phyloP scores from a whole-genome alignment of 192 early-diverging fungal genomes.

The Coemansia sp. region DNA sequence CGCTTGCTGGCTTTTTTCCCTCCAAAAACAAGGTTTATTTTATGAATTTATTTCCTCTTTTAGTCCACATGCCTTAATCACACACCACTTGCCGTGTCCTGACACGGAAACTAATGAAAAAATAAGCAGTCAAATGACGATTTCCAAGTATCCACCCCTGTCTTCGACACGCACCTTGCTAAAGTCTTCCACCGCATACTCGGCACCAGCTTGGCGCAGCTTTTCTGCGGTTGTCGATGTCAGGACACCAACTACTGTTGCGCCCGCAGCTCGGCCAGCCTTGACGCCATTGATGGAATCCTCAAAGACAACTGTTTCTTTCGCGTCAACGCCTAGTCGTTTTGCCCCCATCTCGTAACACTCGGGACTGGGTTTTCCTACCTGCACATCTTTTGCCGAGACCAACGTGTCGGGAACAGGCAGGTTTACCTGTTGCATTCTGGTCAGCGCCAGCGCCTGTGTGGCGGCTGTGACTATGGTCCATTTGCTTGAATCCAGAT shows the following conservation, averaged over 20 bases:
- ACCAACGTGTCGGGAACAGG: conserved; percentile 23
- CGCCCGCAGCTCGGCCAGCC: conserved; percentile 29
- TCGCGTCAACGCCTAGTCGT: conserved; percentile 11
- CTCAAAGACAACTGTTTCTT: conserved; percentile 35
- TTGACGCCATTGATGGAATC: conserved; percentile 37
- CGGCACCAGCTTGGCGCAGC: conserved; percentile 23
- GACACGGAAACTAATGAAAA: not conserved
- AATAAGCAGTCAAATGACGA: not conserved
- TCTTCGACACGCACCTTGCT: not conserved
- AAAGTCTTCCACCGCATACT: conserved; percentile 31
- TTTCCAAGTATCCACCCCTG: conserved; percentile 11
- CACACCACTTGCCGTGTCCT: too few relatives aligned
- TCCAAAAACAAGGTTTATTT: too few relatives aligned
- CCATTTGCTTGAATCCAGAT: conserved; percentile 20
- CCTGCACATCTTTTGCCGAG: conserved; percentile 15
- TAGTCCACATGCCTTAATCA: too few relatives aligned
- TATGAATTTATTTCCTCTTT: too few relatives aligned
- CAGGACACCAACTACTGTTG: conserved; percentile 30
- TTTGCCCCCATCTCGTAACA: conserved; percentile 25
- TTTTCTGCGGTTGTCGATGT: conserved; percentile 21
- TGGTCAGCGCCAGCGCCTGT: conserved; percentile 15
- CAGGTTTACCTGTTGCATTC: conserved; percentile 24
- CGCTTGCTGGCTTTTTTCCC: too few relatives aligned
- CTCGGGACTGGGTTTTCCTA: conserved; percentile 34
- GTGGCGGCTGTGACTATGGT: conserved; percentile 42